Percentiles rank a stretch among this genome's conserved stretches.
Evolutionary conservation across 148 eudicot genomes (phyloP).

Genomic region (Talinum fruticosum): DNA sequence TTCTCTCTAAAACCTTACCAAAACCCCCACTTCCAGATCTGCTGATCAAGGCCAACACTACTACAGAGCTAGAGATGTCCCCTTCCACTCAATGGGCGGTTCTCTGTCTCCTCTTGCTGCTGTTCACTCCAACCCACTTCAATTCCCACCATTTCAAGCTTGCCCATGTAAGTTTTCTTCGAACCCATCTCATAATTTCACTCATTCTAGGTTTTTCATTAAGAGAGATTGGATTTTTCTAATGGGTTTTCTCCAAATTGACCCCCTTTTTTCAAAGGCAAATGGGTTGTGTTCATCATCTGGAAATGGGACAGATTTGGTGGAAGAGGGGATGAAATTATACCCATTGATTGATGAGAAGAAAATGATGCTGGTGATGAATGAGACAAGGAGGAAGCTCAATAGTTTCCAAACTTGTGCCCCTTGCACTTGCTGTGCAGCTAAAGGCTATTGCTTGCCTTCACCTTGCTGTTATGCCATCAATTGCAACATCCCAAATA

Average conservation of each 20-base stretch:
- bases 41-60: not conserved
- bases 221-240: not conserved
- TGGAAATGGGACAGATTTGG: conserved; percentile 25
- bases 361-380: conserved; percentile 53
- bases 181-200: conserved; percentile 18
- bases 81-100: conserved; percentile 15
- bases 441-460: conserved; percentile 62
- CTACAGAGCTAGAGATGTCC: conserved; percentile 30
- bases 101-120: conserved; percentile 34
- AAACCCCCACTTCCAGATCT: conserved; percentile 16
- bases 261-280: conserved; percentile 30
- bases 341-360: conserved; percentile 50
- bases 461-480: conserved; percentile 97
- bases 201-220: not conserved
- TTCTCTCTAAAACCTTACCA: not conserved
- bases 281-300: conserved; percentile 32
- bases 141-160: conserved; percentile 29
- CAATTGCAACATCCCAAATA: conserved; percentile 89
- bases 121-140: conserved; percentile 25
- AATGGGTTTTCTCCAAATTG: conserved; percentile 13
- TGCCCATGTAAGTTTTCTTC: conserved; percentile 40
- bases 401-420: conserved; percentile 85
- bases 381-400: conserved; percentile 62
- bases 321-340: conserved; percentile 29
- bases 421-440: conserved; percentile 83